phyloP scores from a whole-genome alignment of 139 green algal genomes.

The Gonium pectorale region DNA sequence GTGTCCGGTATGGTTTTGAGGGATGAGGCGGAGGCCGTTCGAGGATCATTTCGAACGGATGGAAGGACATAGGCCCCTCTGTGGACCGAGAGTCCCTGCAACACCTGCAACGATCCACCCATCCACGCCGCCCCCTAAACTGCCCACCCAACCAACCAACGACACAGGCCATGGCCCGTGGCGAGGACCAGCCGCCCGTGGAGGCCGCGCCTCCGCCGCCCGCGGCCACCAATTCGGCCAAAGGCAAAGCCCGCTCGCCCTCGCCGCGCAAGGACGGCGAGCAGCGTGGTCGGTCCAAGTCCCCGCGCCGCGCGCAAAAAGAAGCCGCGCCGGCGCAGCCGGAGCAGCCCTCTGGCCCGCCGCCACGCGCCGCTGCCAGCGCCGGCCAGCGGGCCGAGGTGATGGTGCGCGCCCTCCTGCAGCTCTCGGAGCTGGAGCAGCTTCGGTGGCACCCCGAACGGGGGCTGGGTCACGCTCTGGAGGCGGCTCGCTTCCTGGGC shows the following conservation, averaged over 20 bases:
- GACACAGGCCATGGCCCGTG: constrained; percentile 25
- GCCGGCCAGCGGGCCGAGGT: constrained; percentile 49
- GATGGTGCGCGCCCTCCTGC: constrained; percentile 47
- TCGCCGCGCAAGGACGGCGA: neutral
- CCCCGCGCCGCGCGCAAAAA: constrained; percentile 3
- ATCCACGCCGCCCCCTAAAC: no score
- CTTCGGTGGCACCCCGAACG: constrained; percentile 38
- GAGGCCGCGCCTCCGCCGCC: neutral
- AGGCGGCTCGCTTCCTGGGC: constrained; percentile 39
- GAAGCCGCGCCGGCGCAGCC: constrained; percentile 13
- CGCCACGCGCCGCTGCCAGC: neutral
- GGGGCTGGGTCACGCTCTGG: constrained; percentile 40
- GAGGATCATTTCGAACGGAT: no score
- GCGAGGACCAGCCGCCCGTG: constrained; percentile 11
- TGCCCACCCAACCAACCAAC: no score
- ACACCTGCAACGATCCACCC: no score
- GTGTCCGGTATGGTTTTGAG: neutral
- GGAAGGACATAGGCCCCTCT: no score
- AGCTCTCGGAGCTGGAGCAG: constrained; percentile 45
- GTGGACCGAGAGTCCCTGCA: no score
- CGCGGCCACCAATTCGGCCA: neutral
- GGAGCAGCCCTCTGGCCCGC: neutral
- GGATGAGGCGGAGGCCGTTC: neutral
- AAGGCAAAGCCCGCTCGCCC: neutral
- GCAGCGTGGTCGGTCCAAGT: constrained; percentile 22